Conservation (phyloP, 306 rosid genomes). For the Medicago lupulina region DNA sequence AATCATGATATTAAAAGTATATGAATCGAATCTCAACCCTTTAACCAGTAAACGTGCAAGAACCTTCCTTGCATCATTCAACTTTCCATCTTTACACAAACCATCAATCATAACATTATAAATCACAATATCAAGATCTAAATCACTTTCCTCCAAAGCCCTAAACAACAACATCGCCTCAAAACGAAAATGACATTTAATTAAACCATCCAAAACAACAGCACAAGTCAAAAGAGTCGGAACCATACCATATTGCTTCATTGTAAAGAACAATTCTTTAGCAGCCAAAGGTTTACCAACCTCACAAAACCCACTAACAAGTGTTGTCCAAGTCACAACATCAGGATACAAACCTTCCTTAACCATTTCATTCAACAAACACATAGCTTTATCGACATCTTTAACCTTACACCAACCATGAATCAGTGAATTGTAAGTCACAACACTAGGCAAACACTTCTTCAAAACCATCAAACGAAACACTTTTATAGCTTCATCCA, state of each 20-base stretch:
- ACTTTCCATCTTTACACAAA: constrained; percentile 40
- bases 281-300: constrained; percentile 44
- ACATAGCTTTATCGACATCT: constrained; percentile 42
- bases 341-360: constrained; percentile 39
- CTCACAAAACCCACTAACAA: constrained; percentile 42
- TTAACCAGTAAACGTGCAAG: constrained; percentile 16
- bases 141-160: constrained; percentile 36
- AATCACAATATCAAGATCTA: constrained; percentile 40
- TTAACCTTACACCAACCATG: constrained; percentile 39
- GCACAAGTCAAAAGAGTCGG: constrained; percentile 47
- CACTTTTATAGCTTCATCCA: constrained; percentile 40
- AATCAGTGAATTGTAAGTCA: constrained; percentile 42
- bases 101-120: constrained; percentile 47
- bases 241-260: constrained; percentile 35
- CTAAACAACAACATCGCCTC: constrained; percentile 44
- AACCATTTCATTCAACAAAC: constrained; percentile 44
- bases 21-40: constrained; percentile 44
- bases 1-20: constrained; percentile 46
- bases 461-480: constrained; percentile 36
- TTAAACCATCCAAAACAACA: constrained; percentile 37
- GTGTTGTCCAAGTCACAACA: constrained; percentile 43
- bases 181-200: constrained; percentile 38
- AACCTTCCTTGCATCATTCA: constrained; percentile 40
- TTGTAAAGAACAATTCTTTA: constrained; percentile 38
- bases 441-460: constrained; percentile 34